A percentile compares a stretch with the other conserved stretches of the same genome.
These are phyloP conservation scores for Pseudogymnoascus destructans DNA, from an alignment of 2,329 filamentous ascomycete species.

Conservation along the genomic window DNA sequence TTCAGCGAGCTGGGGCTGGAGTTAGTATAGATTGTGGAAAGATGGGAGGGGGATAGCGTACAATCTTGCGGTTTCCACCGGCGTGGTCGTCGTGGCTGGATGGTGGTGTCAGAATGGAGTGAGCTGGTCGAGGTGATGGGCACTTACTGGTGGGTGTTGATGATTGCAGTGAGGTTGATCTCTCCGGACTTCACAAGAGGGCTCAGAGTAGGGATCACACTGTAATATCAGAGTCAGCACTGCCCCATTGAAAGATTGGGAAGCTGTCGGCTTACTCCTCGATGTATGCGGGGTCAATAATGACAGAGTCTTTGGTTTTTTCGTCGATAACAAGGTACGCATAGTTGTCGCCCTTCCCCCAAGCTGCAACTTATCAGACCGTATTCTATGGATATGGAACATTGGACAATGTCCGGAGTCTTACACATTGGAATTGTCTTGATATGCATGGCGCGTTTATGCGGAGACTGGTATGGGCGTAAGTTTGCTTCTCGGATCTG, in stretches of 20 bases:
- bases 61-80: slow-evolving; percentile 76
- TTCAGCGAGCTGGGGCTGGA: slow-evolving; percentile 18
- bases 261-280: slow-evolving; percentile 45
- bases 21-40: background rate
- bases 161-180: slow-evolving; percentile 76
- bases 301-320: slow-evolving; percentile 62
- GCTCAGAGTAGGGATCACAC: slow-evolving; percentile 53
- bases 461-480: background rate
- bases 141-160: slow-evolving; percentile 92
- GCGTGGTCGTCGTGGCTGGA: slow-evolving; percentile 83
- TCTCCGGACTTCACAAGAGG: slow-evolving; percentile 55
- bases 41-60: slow-evolving; percentile 29
- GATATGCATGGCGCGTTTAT: slow-evolving; percentile 56
- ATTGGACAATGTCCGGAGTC: slow-evolving; percentile 24
- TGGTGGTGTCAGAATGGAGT: slow-evolving; percentile 3
- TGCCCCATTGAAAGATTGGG: background rate
- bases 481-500: background rate
- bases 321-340: slow-evolving; percentile 71
- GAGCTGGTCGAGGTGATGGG: background rate
- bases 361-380: slow-evolving; percentile 39
- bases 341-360: slow-evolving; percentile 68
- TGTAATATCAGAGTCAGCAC: slow-evolving; percentile 22
- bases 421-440: slow-evolving; percentile 81
- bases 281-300: slow-evolving; percentile 70
- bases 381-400: slow-evolving; percentile 9